These are phyloP conservation scores for Pythium pyrilobum DNA, from an alignment of 352 stramenopile genomes.

Conservation along the genomic window DNA sequence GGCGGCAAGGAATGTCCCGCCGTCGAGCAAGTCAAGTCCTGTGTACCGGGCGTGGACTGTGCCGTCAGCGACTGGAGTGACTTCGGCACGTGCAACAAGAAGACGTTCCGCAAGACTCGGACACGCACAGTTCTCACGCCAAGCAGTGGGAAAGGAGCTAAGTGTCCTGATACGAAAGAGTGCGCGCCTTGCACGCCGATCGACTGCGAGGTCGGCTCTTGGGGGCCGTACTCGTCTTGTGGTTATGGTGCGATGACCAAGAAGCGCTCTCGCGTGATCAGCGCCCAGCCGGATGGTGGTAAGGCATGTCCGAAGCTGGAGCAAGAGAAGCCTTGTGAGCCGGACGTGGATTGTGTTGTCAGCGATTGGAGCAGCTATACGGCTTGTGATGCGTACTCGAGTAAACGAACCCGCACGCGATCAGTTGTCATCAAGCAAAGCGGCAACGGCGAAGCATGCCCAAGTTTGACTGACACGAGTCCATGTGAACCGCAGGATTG, in stretches of 20 bases:
- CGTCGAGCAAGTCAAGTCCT: constrained; percentile 30
- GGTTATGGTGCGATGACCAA: constrained; percentile 24
- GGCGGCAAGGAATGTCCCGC: constrained; percentile 34
- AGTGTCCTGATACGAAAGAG: constrained; percentile 35
- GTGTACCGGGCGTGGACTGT: constrained; percentile 44
- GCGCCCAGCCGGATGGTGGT: constrained; percentile 27
- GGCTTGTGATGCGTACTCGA: constrained; percentile 26
- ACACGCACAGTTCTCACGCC: constrained; percentile 32
- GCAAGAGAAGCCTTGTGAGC: constrained; percentile 24
- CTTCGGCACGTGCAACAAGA: constrained; percentile 22
- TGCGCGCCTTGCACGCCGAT: constrained; percentile 29
- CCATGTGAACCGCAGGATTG: constrained; percentile 39
- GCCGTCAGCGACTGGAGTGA: constrained; percentile 41
- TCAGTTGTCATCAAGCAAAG: constrained; percentile 31
- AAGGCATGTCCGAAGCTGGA: constrained; percentile 31
- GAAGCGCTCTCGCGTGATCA: constrained; percentile 30
- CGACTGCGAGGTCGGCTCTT: constrained; percentile 42
- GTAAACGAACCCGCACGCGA: constrained; percentile 27
- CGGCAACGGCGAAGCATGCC: constrained; percentile 37
- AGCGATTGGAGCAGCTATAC: constrained; percentile 37
- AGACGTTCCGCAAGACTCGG: constrained; percentile 29
- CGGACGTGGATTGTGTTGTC: constrained; percentile 44
- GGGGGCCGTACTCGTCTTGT: constrained; percentile 40
- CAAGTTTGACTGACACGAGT: constrained; percentile 25
- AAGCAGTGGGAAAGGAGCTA: constrained; percentile 23